Percentiles rank a stretch among this genome's conserved stretches.
phyloP scores from a whole-genome alignment of 139 green algal genomes.

The Micractinium conductrix region DNA sequence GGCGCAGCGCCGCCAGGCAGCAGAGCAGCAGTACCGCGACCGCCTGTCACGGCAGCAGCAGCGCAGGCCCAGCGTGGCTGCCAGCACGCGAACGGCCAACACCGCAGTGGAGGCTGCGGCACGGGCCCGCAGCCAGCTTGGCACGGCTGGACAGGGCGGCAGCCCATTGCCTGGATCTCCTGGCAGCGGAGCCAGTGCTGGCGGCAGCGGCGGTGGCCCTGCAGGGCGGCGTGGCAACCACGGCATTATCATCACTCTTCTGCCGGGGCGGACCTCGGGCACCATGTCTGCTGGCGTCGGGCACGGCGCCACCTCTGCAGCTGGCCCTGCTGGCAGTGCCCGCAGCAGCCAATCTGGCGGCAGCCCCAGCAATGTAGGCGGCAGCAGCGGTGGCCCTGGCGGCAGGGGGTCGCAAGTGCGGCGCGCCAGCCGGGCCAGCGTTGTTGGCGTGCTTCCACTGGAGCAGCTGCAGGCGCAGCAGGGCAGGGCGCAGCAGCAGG shows the following conservation, averaged over 20 bases:
- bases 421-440: not conserved
- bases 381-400: not conserved
- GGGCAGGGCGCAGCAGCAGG: not conserved
- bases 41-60: no score
- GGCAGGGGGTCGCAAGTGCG: not conserved
- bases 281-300: no score
- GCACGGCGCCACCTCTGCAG: no score
- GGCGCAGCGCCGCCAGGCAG: not conserved
- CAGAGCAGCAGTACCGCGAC: conserved; percentile 1
- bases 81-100: no score
- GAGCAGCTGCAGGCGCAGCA: not conserved
- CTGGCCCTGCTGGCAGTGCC: no score
- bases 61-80: no score
- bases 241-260: no score
- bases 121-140: not conserved
- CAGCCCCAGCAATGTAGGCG: not conserved
- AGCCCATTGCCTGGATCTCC: not conserved
- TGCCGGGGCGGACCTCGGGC: no score
- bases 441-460: not conserved
- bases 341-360: not conserved
- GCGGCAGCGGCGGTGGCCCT: no score
- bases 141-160: not conserved
- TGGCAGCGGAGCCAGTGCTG: not conserved
- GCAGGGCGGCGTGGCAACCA: no score
- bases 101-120: conserved; percentile 3